Base-by-base conservation (phyloP, 2,329 filamentous ascomycete species). In the Penicillium sp. region DNA sequence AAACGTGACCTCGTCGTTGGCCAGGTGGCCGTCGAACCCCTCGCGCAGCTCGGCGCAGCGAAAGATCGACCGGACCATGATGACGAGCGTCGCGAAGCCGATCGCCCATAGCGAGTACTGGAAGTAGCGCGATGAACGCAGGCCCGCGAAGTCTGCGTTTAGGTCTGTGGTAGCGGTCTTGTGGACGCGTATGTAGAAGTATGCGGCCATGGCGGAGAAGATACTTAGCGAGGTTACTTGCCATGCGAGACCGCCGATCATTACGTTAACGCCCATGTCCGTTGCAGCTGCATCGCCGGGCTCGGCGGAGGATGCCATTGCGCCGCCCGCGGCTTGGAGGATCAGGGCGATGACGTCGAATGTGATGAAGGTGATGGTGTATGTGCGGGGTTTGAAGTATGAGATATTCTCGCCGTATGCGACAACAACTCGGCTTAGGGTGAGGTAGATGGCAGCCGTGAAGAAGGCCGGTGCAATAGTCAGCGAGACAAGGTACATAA, bases 401-500 rank as follows among this genome's bases (percentile, higher is more conserved):
- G 73, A 71, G 52, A 75, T 69, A 13, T 70, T 57, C 29, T 70
- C 67, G 58, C 72, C 75, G 58, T 75, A 78, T 30, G 74, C 63
- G 23, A 70, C 69, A 54, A 80, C 71, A 47, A 80, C 59, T 19
- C 61, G 56, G 2, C 46, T 60, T 7, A 67, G 48, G 63, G 85
- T 88, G 56, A 90, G 76, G 69, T 91, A 91, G 46, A 90, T 82
- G 2, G 82, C 85, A 1, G 86, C 88, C 9, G 86, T 83, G 71
- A 90, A 80, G 70, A 90, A 90, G 1, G 87, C 87, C 0, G 89
- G 88, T 0, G 80, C 87, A 61, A 90, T 83, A 3, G 87, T 90
- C 60, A 91, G 79, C 65, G 83, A 86, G 69, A 85, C 82, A 45
- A 88, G 84, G 71, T 73, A 78, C 71, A 76, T 67, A 17, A 79